Base-by-base conservation (phyloP, 2,329 filamentous ascomycete genomes). In the Epicoccum sorghinum region DNA sequence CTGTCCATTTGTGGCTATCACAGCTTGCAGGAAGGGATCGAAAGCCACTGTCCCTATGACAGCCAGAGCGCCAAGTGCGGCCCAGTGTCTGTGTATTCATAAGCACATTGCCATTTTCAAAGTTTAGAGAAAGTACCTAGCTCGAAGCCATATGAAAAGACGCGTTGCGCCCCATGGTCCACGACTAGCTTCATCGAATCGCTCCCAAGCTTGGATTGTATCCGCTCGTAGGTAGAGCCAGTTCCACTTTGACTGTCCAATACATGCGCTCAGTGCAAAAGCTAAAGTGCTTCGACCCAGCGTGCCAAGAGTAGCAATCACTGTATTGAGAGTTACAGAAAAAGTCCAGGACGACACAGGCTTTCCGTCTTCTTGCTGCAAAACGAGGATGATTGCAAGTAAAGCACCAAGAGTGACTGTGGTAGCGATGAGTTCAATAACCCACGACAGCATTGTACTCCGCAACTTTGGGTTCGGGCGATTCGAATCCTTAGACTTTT, bases 131-230 rank as follows among this genome's bases (percentile, higher is more conserved):
- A 13, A n/a, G 22, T 5, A 57, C 58, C 54, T 41, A 7, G 53
- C 37, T 1, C 46, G 30, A 2, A 61, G 35, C 54, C 59, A 57
- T 2, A 61, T 4, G 5, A 63, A 53, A 0, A 63, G 39, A 6
- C 49, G 43, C 4, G 44, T 42, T 3, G 45, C 49, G 18, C 56
- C 60, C 56, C 47, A 58, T 7, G 58, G 56, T 0, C 60, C 54
- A n/a, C 54, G 50, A n/a, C 45, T 55, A 9, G 58, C 59, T 48
- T 58, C 58, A 18, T 63, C 60, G 13, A 63, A 61, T 18, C 52
- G 51, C 12, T 57, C 51, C 8, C 52, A 61, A 1, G 48, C 46
- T 0, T 30, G n/a, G 0, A 61, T 14, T 1, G n/a, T 30, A 4
- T 55, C 60, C 12, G 53, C 22, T 4, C 30, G 54, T n/a, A 29